Base-by-base conservation (phyloP, 1,284 basidiomycete species). In the Pseudozyma flocculosa region DNA sequence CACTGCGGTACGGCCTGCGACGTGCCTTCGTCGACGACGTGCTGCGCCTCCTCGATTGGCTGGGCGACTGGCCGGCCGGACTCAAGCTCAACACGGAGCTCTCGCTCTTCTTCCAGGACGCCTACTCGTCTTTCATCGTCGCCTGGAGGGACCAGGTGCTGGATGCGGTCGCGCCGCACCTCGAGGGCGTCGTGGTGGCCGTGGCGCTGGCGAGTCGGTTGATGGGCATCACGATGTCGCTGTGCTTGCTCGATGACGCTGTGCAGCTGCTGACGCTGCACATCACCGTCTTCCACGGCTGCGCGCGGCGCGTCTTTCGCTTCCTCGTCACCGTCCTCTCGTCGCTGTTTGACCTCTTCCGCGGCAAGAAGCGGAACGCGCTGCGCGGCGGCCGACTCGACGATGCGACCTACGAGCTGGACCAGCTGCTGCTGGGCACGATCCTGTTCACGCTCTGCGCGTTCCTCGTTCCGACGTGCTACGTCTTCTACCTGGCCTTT, bases 31-130 rank as follows among this genome's bases (percentile, higher is more conserved):
- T 61, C 17, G 37, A 58, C 15, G 34, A 37, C n/a, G 45, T 61
- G 30, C 42, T 57, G 23, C 53, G 42, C 51, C 50, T 51, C 14
- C 81, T 95, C 1, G 67, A 82, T 1, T 97, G 93, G 93, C 82
- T 98, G 4, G 88, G 94, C 75, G 86, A 88, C 52, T 98, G 95
- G 93, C 94, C 94, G 0, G 90, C 88, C 0, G 94, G 95, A 1
- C 80, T 98, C 40, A 98, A 98, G 79, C 86, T 98, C 54, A 98
- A 98, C 75, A 91, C 90, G 0, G 90, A 96, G 65, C 83, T 97
- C 17, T 89, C 90, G 65, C 81, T 83, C 18, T 89, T 94, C 72
- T 89, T 92, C 68, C 86, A 87, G 30, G 83, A 86, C 53, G 82
- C 84, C 0, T 87, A 93, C 50, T 81, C 85, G 1, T 82, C 83